These are phyloP conservation scores for Sanghuangporus baumii DNA, from an alignment of 1,284 basidiomycete species.

Conservation along the genomic window DNA sequence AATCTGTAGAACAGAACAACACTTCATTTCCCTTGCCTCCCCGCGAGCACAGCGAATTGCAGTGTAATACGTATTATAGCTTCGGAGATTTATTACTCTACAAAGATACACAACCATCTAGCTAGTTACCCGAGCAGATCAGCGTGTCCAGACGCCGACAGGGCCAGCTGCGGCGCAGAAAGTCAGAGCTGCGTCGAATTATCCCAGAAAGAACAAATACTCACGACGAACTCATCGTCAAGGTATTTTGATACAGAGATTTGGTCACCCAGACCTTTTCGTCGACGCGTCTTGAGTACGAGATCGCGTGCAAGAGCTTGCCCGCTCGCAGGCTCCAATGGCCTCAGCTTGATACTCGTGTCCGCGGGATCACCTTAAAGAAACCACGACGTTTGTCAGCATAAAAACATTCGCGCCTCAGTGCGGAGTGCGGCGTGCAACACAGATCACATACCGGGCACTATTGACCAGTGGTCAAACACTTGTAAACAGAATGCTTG, in stretches of 20 bases:
- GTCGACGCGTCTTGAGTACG: slow-evolving; percentile 91
- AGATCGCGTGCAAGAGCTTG: slow-evolving; percentile 90
- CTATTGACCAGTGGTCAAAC: slow-evolving; percentile 98
- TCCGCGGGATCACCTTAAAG: slow-evolving; percentile 88
- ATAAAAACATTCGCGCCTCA: not conserved
- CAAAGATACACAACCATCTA: slow-evolving; percentile 18
- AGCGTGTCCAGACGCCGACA: slow-evolving; percentile 87
- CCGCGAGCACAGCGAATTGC: not conserved
- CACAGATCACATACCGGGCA: slow-evolving; percentile 61
- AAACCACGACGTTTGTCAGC: slow-evolving; percentile 19
- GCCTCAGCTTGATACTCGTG: slow-evolving; percentile 89
- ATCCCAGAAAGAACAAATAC: slow-evolving; percentile 28
- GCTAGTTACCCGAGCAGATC: slow-evolving; percentile 67
- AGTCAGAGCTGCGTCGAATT: slow-evolving; percentile 19
- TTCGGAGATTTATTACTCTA: not conserved
- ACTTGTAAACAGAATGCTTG: slow-evolving; percentile 96
- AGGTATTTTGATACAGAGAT: slow-evolving; percentile 93
- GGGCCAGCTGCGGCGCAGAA: slow-evolving; percentile 53
- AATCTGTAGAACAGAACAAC: slow-evolving; percentile 4
- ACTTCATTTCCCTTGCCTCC: not conserved
- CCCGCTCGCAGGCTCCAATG: slow-evolving; percentile 94
- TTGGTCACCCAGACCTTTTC: slow-evolving; percentile 92
- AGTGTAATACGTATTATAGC: slow-evolving; percentile 2
- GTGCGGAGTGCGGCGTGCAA: not conserved
- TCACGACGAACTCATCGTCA: slow-evolving; percentile 88